These are phyloP conservation scores for Pseudevernia furfuracea DNA, from an alignment of 495 filamentous ascomycete genomes.

Conservation along the genomic window DNA sequence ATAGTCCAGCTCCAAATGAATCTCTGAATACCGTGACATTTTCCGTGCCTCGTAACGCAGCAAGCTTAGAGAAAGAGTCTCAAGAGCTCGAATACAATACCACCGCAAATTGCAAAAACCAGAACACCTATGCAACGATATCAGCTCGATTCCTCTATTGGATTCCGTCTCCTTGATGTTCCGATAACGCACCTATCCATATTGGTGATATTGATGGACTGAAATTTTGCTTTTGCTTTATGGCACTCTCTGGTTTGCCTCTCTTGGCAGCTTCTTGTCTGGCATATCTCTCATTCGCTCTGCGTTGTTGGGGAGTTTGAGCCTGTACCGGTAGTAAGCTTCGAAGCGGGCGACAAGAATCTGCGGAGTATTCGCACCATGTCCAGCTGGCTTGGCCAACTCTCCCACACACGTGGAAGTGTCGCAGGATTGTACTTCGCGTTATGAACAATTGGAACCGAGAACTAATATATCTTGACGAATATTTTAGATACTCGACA, in stretches of 20 bases:
- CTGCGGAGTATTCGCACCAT: background rate
- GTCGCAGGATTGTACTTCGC: background rate
- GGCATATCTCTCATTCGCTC: constrained; percentile 76
- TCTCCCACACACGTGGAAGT: background rate
- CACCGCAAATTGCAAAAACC: constrained; percentile 77
- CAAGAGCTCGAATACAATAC: constrained; percentile 73
- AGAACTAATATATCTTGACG: background rate
- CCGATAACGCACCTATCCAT: constrained; percentile 66
- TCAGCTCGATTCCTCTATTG: background rate
- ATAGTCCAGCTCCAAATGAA: background rate
- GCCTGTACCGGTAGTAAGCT: constrained; percentile 44
- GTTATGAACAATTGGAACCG: background rate
- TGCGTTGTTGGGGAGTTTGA: constrained; percentile 90
- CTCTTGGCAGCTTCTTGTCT: constrained; percentile 70
- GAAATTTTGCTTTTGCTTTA: constrained; percentile 59
- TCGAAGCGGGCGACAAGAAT: background rate
- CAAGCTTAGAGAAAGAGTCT: constrained; percentile 56
- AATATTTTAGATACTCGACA: background rate
- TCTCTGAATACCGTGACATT: background rate
- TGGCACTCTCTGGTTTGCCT: constrained; percentile 65
- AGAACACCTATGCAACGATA: constrained; percentile 51
- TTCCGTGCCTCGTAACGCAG: background rate
- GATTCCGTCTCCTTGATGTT: background rate
- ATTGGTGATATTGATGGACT: constrained; percentile 74
- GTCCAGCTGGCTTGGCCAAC: background rate